Base-by-base conservation (phyloP, 495 filamentous ascomycete species). In the Filosporella fistucella region DNA sequence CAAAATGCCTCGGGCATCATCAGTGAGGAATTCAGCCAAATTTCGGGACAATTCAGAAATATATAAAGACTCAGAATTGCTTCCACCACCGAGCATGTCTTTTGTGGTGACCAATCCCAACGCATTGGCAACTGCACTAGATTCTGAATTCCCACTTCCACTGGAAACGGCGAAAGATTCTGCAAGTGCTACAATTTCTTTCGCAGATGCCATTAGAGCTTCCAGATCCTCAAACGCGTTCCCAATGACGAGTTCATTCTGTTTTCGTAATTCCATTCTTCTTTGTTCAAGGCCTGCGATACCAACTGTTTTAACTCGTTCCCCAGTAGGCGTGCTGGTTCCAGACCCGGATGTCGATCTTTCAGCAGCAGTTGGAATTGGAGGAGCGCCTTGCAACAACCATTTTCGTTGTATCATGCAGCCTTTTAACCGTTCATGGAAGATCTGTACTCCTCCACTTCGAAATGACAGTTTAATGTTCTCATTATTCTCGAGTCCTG, bases 221-320 rank as follows among this genome's bases (percentile, higher is more conserved):
- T 96, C 91, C 12, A 99, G 76, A 63, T 99, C 93, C 59, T 97
- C 93, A 59, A 98, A 97, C 2, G 94, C 90, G 58, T 80, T 88
- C 30, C 91, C 91, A 42, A 98, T 95, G 22, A 96, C 85, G 6
- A 89, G 60, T 60, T 96, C 88, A 56, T 96, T 97, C 63, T 94
- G 94, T 64, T 82, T 89, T 28, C 89, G 81, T 47, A 86, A 76
- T 58, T 93, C 86, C 9, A 88, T 68, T 4, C 88, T 85, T 56
- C 87, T 81, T 47, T 85, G 82, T 59, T 98, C 94, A 6, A 98
- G 75, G 2, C 90, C 90, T 1, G 93, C 91, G 56, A 98, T 96
- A 12, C 93, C 93, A n/a, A 85, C 83, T 0, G 80, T 78, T 47
- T 83, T 82, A 47, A 72, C 74, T 21, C 77, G 74, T 29, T 68